Percentiles rank a stretch among this genome's conserved stretches.
phyloP scores from a whole-genome alignment of 208 protist species.

The Herpetomonas samuelpessoai region DNA sequence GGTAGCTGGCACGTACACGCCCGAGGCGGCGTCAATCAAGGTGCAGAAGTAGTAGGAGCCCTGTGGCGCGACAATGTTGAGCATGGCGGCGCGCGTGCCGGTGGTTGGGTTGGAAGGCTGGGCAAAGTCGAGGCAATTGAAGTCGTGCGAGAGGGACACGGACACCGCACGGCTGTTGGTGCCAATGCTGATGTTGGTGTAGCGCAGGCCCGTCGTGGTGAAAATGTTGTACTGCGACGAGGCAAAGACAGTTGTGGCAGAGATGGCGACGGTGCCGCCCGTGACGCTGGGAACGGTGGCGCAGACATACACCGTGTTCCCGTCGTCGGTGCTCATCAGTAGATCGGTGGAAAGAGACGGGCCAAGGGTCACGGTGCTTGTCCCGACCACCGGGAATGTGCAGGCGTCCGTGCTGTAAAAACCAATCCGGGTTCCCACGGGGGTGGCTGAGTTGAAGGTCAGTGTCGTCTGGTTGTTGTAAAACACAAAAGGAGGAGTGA shows the following conservation, averaged over 20 bases:
- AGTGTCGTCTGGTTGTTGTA: constrained; percentile 14
- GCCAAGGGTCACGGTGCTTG: constrained; percentile 8
- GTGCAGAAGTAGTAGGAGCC: constrained; percentile 69
- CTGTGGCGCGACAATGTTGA: constrained; percentile 37
- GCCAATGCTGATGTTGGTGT: too few species aligned
- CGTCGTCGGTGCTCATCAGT: constrained; percentile 6
- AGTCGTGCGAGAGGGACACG: constrained; percentile 17
- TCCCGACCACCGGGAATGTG: constrained; percentile 4
- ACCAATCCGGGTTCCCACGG: constrained; percentile 36
- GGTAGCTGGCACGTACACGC: constrained; percentile 44
- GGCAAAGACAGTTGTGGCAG: constrained; percentile 22
- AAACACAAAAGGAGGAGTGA: constrained; percentile 29
- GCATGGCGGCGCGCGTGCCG: constrained; percentile 3
- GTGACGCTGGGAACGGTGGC: constrained; percentile 27
- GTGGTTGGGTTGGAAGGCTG: too few species aligned
- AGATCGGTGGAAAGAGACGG: constrained; percentile 10
- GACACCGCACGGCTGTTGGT: too few species aligned
- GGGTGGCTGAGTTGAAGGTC: constrained; percentile 32
- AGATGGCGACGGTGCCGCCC: constrained; percentile 15
- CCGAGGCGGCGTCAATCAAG: constrained; percentile 11
- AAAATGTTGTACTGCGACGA: constrained; percentile 25
- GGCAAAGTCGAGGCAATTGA: too few species aligned
- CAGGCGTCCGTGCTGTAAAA: constrained; percentile 37
- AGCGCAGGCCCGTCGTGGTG: constrained; percentile 32
- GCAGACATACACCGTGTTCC: constrained; percentile 34